Evolutionary conservation across 257 asterid genomes (phyloP), one percentile per base, ranked within the genome.

Genomic region (Primulina eburnea): DNA sequence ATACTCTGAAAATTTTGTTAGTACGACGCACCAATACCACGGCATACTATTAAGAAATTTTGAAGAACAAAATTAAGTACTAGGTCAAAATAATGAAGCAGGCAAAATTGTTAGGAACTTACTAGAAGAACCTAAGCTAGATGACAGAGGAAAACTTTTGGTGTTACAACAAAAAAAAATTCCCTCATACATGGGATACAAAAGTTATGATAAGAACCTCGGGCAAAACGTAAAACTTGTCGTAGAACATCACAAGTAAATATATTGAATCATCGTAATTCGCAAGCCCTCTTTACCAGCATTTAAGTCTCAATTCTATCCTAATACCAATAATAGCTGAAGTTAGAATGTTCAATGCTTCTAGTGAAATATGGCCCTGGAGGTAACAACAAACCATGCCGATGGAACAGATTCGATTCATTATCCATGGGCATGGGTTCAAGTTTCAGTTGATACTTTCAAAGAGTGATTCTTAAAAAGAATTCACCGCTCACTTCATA

Each of bases 401-500:
- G 0, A 14, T 37, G 35, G 47, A 30, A 37, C 34, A 60, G 7
- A 34, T 1, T 50, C 33, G 28, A 69, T 24, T 40, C 21, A 57
- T 17, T 43, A 18, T 55, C 64, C 56, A 38, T 18, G 16, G 30
- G 11, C 21, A 33, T 20, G 63, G 62, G 37, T 32, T 67, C 50
- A 58, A 30, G 30, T 60, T 40, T 50, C 38, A 40, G 33, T 28
- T 65, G 24, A 11, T 12, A 68, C 34, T 28, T 24, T 21, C 32
- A 60, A 47, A 67, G 12, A 53, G 40, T 8, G 64, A 72, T 67
- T 26, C 66, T 55, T 37, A 38, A 9, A 67, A 47, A 40, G 60
- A 40, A 62, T 67, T 57, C 60, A 6, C 50, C 68, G 11, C 26
- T 30, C 7, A 33, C 64, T 47, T 38, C 55, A 18, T 28, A 50